Evolutionary conservation across 2,329 filamentous ascomycete genomes (phyloP).

Genomic region (Sclerotinia minor): DNA sequence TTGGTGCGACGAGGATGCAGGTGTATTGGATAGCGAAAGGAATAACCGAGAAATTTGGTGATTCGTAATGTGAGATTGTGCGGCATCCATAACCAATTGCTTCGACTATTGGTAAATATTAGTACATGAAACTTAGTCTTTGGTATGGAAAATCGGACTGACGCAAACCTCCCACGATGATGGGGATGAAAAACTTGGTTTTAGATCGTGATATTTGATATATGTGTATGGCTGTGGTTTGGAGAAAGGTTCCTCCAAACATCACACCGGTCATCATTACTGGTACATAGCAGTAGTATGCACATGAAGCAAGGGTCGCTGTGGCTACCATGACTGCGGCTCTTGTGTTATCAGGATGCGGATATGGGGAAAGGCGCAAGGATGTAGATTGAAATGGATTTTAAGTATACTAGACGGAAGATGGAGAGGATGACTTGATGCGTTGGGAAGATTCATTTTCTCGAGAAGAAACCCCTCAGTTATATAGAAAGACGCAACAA

Average conservation of each 20-base stretch:
- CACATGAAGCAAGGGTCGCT: constrained; percentile 19
- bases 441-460: neutral
- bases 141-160: neutral
- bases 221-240: neutral
- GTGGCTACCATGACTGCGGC: constrained; percentile 16
- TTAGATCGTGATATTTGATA: constrained; percentile 1
- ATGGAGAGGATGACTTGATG: neutral
- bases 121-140: neutral
- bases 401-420: neutral
- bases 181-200: constrained; percentile 18
- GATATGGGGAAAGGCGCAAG: neutral
- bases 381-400: neutral
- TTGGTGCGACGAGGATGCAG: constrained; percentile 16
- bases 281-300: constrained; percentile 21
- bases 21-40: constrained; percentile 20
- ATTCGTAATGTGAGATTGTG: constrained; percentile 6
- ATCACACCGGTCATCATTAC: neutral
- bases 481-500: neutral
- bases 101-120: constrained; percentile 6
- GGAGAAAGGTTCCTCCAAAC: neutral
- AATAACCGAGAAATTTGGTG: constrained; percentile 16
- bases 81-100: constrained; percentile 18
- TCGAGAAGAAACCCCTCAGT: neutral
- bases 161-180: constrained; percentile 11
- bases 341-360: neutral